Base-by-base conservation (phyloP, 148 eudicot species). In the Rhododendron ovatum region DNA sequence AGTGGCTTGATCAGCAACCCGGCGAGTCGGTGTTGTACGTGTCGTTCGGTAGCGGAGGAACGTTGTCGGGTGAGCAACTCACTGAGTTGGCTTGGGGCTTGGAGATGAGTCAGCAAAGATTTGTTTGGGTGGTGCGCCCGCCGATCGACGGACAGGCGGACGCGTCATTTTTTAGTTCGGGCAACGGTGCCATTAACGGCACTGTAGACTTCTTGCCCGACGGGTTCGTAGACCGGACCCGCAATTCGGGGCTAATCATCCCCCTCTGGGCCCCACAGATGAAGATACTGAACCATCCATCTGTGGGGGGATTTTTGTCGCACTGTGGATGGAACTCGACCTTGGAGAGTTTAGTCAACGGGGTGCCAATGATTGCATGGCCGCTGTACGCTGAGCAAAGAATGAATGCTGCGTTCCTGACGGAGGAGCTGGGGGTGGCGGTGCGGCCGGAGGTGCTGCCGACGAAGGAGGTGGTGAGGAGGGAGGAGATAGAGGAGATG, bases 301-400 rank as follows among this genome's bases (percentile, higher is more conserved):
- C 88, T 2, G 84, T 83, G 0, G 89, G 87, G 4, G 87, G 77
- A 3, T 88, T 88, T 30, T 26, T 88, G 20, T 76, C 89, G 1
- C 90, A 88, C 47, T 88, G 89, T 7, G 89, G 89, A 45, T 87
- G 89, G 89, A 87, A 87, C 82, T 87, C 87, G 67, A 33, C 61
- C 20, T 0, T 87, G 77, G 89, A 87, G 41, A 80, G 89, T 71
- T 12, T 88, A 0, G 50, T 33, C 0, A 17, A 88, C 10, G 87
- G 89, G 2, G 87, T 88, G 53, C 89, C 89, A 18, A 84, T 87
- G 28, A 84, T 87, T 7, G 85, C 82, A n/a, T 84, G 86, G 89
- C 89, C 86, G 57, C 53, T 87, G 2, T 87, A 84, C 43, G 89
- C 89, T 28, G 89, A 87, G 84, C 89, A 88, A 77, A 85, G 82